Evolutionary conservation across 2,329 filamentous ascomycete genomes (phyloP).

Genomic region (Fusarium sacchari): DNA sequence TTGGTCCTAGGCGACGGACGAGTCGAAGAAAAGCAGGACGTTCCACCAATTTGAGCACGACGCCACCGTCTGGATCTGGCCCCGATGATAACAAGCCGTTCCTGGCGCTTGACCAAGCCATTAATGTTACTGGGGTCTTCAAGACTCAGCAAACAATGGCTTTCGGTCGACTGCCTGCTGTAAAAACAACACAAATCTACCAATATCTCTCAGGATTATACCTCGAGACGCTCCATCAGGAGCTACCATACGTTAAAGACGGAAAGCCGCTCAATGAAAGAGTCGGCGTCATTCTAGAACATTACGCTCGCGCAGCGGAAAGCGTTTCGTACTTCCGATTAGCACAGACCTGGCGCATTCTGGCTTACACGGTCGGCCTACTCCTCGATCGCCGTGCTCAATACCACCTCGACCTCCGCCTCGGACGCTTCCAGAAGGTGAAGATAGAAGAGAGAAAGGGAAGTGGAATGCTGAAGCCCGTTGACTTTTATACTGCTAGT

Average conservation of each 20-base stretch:
- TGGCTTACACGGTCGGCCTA: conserved; percentile 65
- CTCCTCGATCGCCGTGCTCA: conserved; percentile 65
- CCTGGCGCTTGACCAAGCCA: conserved; percentile 66
- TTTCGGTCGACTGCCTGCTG: conserved; percentile 65
- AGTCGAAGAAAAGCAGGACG: conserved; percentile 56
- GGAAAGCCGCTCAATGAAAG: conserved; percentile 56
- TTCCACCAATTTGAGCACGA: conserved; percentile 61
- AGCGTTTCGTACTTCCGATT: conserved; percentile 66
- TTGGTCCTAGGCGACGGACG: conserved; percentile 57
- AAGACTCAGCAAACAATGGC: conserved; percentile 71
- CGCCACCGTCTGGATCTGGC: conserved; percentile 58
- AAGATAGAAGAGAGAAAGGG: conserved; percentile 47
- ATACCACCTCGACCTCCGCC: conserved; percentile 64
- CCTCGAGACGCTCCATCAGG: conserved; percentile 61
- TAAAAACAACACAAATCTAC: conserved; percentile 62
- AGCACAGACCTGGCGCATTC: conserved; percentile 71
- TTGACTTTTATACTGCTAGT: conserved; percentile 39
- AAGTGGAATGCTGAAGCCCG: conserved; percentile 40
- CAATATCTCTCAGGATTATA: conserved; percentile 67
- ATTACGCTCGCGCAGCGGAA: conserved; percentile 68
- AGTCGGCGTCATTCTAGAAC: conserved; percentile 62
- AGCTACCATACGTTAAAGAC: conserved; percentile 56
- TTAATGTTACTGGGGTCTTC: conserved; percentile 67
- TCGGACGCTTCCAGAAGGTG: conserved; percentile 52
- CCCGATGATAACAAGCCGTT: conserved; percentile 52